A percentile compares a stretch with the other conserved stretches of the same genome.
phyloP scores from a whole-genome alignment of 192 early-diverging fungal species.

The Backusella macrospora region DNA sequence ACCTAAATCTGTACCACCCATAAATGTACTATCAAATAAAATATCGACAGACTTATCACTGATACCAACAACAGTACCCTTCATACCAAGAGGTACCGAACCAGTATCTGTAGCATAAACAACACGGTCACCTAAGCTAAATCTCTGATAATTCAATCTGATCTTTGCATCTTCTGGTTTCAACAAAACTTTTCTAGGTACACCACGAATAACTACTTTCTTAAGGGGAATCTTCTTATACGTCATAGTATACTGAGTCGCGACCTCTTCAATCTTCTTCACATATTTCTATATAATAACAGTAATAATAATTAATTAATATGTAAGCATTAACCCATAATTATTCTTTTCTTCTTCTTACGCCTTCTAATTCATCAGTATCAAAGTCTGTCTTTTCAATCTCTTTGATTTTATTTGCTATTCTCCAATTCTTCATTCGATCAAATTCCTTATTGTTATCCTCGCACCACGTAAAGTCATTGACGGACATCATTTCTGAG shows the following conservation, averaged over 20 bases:
- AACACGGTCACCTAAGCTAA: conserved; percentile 89
- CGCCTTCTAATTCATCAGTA: conserved; percentile 67
- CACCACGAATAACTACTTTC: conserved; percentile 50
- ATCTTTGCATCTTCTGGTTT: conserved; percentile 79
- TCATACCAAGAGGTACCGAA: conserved; percentile 77
- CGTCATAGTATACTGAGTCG: conserved; percentile 48
- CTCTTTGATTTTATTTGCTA: conserved; percentile 58
- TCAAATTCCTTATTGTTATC: conserved; percentile 45
- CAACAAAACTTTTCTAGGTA: conserved; percentile 62
- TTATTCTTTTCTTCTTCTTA: conserved; percentile 26
- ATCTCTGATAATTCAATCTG: conserved; percentile 73
- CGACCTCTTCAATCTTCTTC: conserved; percentile 56
- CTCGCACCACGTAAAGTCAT: conserved; percentile 42
- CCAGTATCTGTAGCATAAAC: conserved; percentile 70
- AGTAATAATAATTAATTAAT: background rate
- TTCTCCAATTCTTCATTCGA: conserved; percentile 69
- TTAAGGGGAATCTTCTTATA: conserved; percentile 41
- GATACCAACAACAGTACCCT: conserved; percentile 86
- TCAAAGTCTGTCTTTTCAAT: conserved; percentile 67
- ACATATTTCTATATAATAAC: conserved; percentile 38
- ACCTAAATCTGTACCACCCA: conserved; percentile 78
- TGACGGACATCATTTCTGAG: conserved; percentile 2
- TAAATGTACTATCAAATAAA: conserved; percentile 83
- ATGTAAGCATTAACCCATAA: background rate
- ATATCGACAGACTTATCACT: conserved; percentile 79